Evolutionary conservation across 169 alveolate species (phyloP).

Genomic region (Amoebophrya sp.): DNA sequence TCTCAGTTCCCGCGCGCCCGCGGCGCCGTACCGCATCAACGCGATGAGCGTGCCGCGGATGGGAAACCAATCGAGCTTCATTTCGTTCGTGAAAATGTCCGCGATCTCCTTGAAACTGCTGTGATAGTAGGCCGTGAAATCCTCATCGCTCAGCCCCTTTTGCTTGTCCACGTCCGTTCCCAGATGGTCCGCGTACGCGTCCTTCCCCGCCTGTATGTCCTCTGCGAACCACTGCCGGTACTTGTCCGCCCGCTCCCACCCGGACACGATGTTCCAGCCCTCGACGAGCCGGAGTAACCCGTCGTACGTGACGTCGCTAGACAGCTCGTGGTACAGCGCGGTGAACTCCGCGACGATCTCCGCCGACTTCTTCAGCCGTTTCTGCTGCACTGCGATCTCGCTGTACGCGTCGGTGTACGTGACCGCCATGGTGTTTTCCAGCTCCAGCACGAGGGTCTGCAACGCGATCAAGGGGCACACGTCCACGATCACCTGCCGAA

Average conservation of each 20-base stretch:
- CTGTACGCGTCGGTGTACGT: neutral
- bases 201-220: neutral
- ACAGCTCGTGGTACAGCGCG: neutral
- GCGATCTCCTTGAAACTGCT: neutral
- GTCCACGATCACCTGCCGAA: neutral
- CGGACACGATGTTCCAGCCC: neutral
- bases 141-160: neutral
- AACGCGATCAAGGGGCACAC: neutral
- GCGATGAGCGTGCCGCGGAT: slow-evolving; percentile 15
- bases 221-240: neutral
- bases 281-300: neutral
- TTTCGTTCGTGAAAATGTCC: too few species aligned
- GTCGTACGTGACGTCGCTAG: neutral
- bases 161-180: slow-evolving; percentile 16
- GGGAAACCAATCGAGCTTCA: neutral
- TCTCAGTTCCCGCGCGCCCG: neutral
- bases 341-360: neutral
- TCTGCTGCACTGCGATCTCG: neutral
- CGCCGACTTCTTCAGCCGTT: neutral
- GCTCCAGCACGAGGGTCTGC: neutral
- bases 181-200: slow-evolving; percentile 1
- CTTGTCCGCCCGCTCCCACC: neutral
- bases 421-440: slow-evolving; percentile 6
- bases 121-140: neutral
- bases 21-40: neutral